These are phyloP conservation scores for Diaporthe humulicola DNA, from an alignment of 2,329 filamentous ascomycete genomes.

Conservation along the genomic window DNA sequence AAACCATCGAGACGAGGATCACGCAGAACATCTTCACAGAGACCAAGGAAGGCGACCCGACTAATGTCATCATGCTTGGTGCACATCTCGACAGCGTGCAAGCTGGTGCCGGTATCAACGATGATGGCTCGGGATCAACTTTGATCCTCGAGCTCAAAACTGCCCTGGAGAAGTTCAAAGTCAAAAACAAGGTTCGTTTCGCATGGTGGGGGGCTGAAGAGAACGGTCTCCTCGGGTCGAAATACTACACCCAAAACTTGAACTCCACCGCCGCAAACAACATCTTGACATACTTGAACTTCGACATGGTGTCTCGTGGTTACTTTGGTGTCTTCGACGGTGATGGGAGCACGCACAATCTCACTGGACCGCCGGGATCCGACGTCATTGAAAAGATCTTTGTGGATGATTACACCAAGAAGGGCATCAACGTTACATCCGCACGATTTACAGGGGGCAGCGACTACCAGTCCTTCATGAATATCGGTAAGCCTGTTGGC, in stretches of 20 bases:
- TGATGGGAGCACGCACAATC: slow-evolving; percentile 24
- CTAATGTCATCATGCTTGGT: slow-evolving; percentile 58
- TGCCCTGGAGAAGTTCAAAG: slow-evolving; percentile 47
- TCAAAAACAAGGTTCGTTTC: slow-evolving; percentile 57
- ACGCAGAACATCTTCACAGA: slow-evolving; percentile 61
- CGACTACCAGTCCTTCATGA: slow-evolving; percentile 47
- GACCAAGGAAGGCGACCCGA: slow-evolving; percentile 57
- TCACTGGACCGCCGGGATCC: slow-evolving; percentile 43
- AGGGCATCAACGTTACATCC: slow-evolving; percentile 46
- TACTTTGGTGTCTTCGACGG: slow-evolving; percentile 50
- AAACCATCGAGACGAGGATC: slow-evolving; percentile 50
- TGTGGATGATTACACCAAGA: slow-evolving; percentile 46
- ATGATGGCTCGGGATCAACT: slow-evolving; percentile 59
- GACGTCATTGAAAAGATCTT: slow-evolving; percentile 51
- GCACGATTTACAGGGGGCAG: slow-evolving; percentile 48
- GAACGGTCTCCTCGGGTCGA: slow-evolving; percentile 52
- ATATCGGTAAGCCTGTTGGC: slow-evolving; percentile 53
- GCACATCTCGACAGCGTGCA: slow-evolving; percentile 59
- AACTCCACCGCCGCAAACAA: slow-evolving; percentile 47
- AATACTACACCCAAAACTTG: slow-evolving; percentile 54
- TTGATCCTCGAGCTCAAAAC: slow-evolving; percentile 53
- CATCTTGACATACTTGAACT: slow-evolving; percentile 56
- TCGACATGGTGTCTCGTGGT: slow-evolving; percentile 56
- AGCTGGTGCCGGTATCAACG: slow-evolving; percentile 60
- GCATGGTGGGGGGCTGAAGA: slow-evolving; percentile 62